These are phyloP conservation scores for Angophora floribunda DNA, from an alignment of 345 rosid species.

Conservation along the genomic window DNA sequence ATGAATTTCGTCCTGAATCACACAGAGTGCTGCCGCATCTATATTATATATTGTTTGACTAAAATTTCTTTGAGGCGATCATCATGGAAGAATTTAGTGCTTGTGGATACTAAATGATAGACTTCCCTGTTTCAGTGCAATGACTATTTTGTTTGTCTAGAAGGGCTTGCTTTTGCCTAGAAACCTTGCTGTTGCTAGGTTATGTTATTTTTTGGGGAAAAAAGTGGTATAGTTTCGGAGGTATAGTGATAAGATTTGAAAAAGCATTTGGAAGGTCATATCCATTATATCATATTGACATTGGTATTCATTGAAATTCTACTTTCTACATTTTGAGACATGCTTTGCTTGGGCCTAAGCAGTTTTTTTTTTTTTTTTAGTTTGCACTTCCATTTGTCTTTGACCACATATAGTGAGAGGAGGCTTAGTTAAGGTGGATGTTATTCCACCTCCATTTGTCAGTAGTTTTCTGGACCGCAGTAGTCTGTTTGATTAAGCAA, in stretches of 20 bases:
- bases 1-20: background rate
- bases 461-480: background rate
- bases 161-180: background rate
- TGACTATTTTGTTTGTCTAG: background rate
- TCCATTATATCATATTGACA: background rate
- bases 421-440: background rate
- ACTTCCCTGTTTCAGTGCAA: background rate
- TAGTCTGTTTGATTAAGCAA: background rate
- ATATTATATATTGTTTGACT: background rate
- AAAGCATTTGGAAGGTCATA: background rate
- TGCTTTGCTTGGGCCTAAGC: background rate
- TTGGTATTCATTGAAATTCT: background rate
- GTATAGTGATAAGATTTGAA: background rate
- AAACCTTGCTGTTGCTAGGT: background rate
- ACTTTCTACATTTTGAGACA: background rate
- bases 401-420: background rate
- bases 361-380: background rate
- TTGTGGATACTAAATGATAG: background rate
- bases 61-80: background rate
- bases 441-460: background rate
- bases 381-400: background rate
- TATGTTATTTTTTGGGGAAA: background rate
- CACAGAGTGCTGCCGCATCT: background rate
- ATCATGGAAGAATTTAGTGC: background rate
- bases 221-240: background rate